A percentile compares a stretch with the other conserved stretches of the same genome.
phyloP scores from a whole-genome alignment of 2,329 filamentous ascomycete species.

The Cytospora piceicola region DNA sequence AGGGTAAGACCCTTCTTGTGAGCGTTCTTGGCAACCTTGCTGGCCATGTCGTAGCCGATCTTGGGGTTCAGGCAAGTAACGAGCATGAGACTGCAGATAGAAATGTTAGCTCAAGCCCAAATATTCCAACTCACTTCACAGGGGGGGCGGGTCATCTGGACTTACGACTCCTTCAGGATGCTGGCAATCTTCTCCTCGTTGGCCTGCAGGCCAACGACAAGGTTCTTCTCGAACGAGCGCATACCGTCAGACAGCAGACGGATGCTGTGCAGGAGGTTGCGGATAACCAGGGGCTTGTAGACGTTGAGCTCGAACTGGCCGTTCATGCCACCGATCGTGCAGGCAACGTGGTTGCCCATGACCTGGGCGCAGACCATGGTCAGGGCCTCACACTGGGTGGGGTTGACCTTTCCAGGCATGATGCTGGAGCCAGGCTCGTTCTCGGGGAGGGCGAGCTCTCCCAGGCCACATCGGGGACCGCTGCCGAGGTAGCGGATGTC shows the following conservation, averaged over 20 bases:
- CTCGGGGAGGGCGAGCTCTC: constrained; percentile 90
- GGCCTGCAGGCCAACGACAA: constrained; percentile 84
- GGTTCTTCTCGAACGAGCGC: constrained; percentile 92
- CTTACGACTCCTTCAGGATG: constrained; percentile 93
- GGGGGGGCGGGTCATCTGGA: constrained; percentile 29
- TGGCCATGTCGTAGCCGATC: constrained; percentile 97
- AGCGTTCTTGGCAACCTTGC: constrained; percentile 96
- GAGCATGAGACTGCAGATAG: constrained; percentile 78
- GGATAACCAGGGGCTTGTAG: constrained; percentile 96
- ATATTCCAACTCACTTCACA: neutral
- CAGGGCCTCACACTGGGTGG: constrained; percentile 95
- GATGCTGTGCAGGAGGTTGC: constrained; percentile 90
- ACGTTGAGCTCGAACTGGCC: constrained; percentile 99
- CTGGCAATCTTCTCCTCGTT: constrained; percentile 90
- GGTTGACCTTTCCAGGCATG: constrained; percentile 99
- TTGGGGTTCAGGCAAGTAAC: constrained; percentile 97
- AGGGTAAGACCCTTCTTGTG: constrained; percentile 97
- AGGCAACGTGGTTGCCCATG: constrained; percentile 94
- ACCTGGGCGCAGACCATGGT: constrained; percentile 98
- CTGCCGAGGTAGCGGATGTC: constrained; percentile 97
- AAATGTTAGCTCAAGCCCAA: constrained; percentile 29
- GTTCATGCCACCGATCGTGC: constrained; percentile 93
- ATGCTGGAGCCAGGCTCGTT: constrained; percentile 98
- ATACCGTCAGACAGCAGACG: constrained; percentile 90
- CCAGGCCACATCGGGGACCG: constrained; percentile 92